Evolutionary conservation across 768 basidiomycete species (phyloP), one percentile per base, ranked within the genome.

Genomic region (Leccinum imitatum): DNA sequence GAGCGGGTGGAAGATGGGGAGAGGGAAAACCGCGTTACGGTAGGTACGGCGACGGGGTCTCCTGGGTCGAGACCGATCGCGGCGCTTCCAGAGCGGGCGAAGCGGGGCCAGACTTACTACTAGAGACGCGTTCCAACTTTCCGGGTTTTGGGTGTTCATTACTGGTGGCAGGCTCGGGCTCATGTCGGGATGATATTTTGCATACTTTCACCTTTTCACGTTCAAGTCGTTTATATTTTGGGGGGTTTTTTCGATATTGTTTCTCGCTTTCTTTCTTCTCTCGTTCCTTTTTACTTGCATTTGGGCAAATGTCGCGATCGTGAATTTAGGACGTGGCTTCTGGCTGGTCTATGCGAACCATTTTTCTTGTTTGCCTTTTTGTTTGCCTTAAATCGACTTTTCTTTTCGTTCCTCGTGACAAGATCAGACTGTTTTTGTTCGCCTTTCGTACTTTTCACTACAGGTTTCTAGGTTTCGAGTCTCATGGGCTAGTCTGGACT

Each of bases 71-170:
- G 71, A 52, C 67, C 61, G 19, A 67, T 73, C 25, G 68, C 68
- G 37, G 70, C 58, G 41, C 73, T 73, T 55, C 73, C 71, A 46
- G 71, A 71, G 58, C 70, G 71, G 54, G 70, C 65, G 50, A 70
- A 71, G 46, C 65, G 62, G 48, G 53, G 21, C 47, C 70, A 41
- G n/a, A 41, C 41, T n/a, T 41, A 41, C 41, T 41, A 41, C 41
- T 41, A 41, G 41, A 41, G 41, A 41, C 2, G 41, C n/a, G 41
- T n/a, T 41, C 41, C 41, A 41, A n/a, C 17, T 41, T 41, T 41
- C 41, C 8, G 41, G 41, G 41, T 41, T 41, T 41, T n/a, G 41
- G 41, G 41, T 41, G 41, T 41, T 41, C 8, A 39, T 17, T 17
- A 17, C 39, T 39, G 37, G 37, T 37, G 37, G 14, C 37, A 39